Evolutionary conservation across 306 rosid species (phyloP).

Genomic region (Quercus engelmannii): DNA sequence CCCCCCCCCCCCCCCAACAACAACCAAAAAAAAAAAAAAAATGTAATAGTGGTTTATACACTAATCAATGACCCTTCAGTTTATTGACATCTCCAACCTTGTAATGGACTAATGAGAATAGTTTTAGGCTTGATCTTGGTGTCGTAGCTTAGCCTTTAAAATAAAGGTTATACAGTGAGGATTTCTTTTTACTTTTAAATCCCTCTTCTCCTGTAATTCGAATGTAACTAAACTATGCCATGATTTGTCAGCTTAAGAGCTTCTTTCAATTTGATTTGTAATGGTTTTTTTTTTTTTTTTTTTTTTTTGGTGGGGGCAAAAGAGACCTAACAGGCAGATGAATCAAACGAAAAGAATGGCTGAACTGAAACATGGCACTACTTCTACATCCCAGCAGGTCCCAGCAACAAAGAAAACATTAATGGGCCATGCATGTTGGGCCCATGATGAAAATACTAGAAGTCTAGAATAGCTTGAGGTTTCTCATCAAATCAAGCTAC

Average conservation of each 20-base stretch:
- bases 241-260: background rate
- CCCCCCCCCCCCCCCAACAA: too few species aligned
- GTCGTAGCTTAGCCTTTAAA: too few species aligned
- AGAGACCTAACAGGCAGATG: background rate
- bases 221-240: background rate
- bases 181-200: background rate
- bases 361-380: background rate
- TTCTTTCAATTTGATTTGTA: background rate
- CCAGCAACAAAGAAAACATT: background rate
- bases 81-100: too few species aligned
- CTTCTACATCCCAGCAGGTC: background rate
- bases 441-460: background rate
- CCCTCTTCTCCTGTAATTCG: background rate
- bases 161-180: background rate
- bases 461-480: background rate
- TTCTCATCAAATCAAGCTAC: background rate
- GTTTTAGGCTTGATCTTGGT: too few species aligned
- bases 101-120: too few species aligned
- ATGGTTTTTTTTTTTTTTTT: background rate
- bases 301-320: background rate
- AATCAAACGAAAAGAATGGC: background rate
- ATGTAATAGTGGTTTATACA: too few species aligned
- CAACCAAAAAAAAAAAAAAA: accelerated
- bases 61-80: too few species aligned
- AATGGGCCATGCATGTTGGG: background rate